Percentiles rank a stretch among this genome's conserved stretches.
Conservation (phyloP, 225 moss, liverwort and hornwort genomes). For the Pleurozium schreberi region DNA sequence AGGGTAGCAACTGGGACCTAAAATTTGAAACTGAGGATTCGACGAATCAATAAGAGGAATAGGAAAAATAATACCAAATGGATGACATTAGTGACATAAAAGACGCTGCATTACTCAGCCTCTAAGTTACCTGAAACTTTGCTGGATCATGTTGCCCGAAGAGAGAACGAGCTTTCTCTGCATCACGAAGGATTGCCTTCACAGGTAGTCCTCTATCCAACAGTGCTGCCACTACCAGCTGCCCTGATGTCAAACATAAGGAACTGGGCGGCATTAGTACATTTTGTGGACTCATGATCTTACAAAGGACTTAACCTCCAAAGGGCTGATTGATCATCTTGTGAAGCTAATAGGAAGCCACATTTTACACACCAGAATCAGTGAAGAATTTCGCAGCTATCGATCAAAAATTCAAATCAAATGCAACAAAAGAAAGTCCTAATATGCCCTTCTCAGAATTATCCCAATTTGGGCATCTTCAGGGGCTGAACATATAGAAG, state of each 20-base stretch:
- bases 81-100: background rate
- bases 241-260: conserved; percentile 53
- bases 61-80: background rate
- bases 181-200: conserved; percentile 61
- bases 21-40: background rate
- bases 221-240: conserved; percentile 81
- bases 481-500: background rate
- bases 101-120: background rate
- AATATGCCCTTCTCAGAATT: background rate
- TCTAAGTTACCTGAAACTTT: conserved; percentile 43
- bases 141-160: conserved; percentile 56
- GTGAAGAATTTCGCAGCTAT: background rate
- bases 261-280: background rate
- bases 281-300: background rate
- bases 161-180: conserved; percentile 66
- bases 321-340: background rate
- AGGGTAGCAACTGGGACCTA: background rate
- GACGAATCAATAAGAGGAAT: background rate
- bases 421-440: background rate
- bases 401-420: background rate
- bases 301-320: background rate
- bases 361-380: background rate
- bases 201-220: conserved; percentile 69
- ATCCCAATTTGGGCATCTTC: background rate
- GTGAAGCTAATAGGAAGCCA: background rate